Percentiles rank a stretch among this genome's conserved stretches.
Conservation (phyloP, 495 filamentous ascomycete species). For the Letharia columbiana region DNA sequence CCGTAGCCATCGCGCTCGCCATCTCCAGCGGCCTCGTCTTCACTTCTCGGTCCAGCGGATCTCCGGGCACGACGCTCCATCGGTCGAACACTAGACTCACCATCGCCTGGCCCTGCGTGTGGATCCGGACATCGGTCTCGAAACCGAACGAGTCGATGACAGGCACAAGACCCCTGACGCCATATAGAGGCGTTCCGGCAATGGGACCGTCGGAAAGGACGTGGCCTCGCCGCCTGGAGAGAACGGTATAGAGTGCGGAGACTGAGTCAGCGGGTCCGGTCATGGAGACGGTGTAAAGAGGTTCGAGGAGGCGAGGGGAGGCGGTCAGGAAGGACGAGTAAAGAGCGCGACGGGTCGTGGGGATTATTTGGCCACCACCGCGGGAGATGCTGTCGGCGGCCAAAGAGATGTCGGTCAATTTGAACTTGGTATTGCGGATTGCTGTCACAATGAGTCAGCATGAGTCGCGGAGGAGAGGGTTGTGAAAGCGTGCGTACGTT, state of each 20-base stretch:
- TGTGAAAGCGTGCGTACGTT: slow-evolving; percentile 57
- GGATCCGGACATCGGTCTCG: slow-evolving; percentile 92
- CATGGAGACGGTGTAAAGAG: slow-evolving; percentile 85
- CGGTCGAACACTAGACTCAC: slow-evolving; percentile 90
- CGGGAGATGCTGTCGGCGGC: slow-evolving; percentile 86
- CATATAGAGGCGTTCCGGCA: slow-evolving; percentile 90
- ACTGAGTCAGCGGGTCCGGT: slow-evolving; percentile 88
- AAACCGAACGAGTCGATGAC: slow-evolving; percentile 97
- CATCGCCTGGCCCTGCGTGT: slow-evolving; percentile 86
- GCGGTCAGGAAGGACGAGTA: slow-evolving; percentile 97
- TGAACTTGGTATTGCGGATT: slow-evolving; percentile 94
- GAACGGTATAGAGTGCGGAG: slow-evolving; percentile 79
- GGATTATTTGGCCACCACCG: slow-evolving; percentile 95
- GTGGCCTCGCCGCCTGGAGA: slow-evolving; percentile 81
- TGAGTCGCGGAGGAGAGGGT: neutral
- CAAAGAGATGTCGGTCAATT: slow-evolving; percentile 81
- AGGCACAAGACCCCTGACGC: slow-evolving; percentile 79
- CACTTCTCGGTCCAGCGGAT: slow-evolving; percentile 82
- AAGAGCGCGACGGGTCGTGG: slow-evolving; percentile 80
- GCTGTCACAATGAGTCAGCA: slow-evolving; percentile 39
- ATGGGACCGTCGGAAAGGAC: slow-evolving; percentile 89
- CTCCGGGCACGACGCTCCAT: slow-evolving; percentile 91
- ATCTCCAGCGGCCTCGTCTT: slow-evolving; percentile 78
- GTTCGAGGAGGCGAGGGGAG: slow-evolving; percentile 91
- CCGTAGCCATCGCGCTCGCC: slow-evolving; percentile 75